phyloP scores from a whole-genome alignment of 805 yeast genomes.

The Starmerella ratchasimensis region DNA sequence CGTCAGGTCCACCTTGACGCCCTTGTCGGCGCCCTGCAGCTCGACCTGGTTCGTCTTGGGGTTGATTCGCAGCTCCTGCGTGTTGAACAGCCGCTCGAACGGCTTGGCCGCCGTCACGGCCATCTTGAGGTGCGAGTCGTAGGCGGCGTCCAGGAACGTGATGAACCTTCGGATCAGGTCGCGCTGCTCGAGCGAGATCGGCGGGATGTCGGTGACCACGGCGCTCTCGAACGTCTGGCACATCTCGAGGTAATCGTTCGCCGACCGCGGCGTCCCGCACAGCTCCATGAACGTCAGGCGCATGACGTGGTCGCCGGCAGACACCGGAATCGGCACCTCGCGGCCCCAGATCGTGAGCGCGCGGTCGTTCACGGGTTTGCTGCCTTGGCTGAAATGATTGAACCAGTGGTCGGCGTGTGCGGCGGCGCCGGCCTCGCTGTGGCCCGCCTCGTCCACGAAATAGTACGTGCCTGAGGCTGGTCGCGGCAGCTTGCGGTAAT shows the following conservation, averaged over 20 bases:
- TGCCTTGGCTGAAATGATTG: conserved; percentile 52
- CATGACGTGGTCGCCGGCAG: conserved; percentile 70
- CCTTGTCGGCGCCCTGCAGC: conserved; percentile 30
- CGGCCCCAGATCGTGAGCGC: conserved; percentile 72
- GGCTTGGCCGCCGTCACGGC: conserved; percentile 85
- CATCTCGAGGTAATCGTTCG: conserved; percentile 83
- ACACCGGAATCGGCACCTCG: conserved; percentile 55
- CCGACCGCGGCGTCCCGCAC: conserved; percentile 78
- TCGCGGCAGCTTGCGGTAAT: conserved; percentile 76
- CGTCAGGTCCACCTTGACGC: conserved; percentile 31
- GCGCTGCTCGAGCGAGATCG: conserved; percentile 58
- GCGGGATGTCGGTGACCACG: conserved; percentile 88
- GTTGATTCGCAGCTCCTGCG: conserved; percentile 38
- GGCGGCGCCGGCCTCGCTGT: conserved; percentile 34
- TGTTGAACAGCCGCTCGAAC: conserved; percentile 73
- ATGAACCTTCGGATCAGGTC: conserved; percentile 84
- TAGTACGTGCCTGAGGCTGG: conserved; percentile 41
- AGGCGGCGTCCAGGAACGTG: conserved; percentile 89
- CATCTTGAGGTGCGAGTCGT: conserved; percentile 75
- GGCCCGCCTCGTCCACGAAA: conserved; percentile 44
- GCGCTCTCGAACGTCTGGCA: conserved; percentile 65
- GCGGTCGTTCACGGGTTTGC: conserved; percentile 25
- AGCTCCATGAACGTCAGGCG: conserved; percentile 76
- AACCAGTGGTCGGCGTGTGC: conserved; percentile 70
- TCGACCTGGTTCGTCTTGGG: conserved; percentile 19